Percentiles rank a stretch among this genome's conserved stretches.
These are phyloP conservation scores for Circinella umbellata DNA, from an alignment of 371 early-diverging fungal genomes.

Conservation along the genomic window DNA sequence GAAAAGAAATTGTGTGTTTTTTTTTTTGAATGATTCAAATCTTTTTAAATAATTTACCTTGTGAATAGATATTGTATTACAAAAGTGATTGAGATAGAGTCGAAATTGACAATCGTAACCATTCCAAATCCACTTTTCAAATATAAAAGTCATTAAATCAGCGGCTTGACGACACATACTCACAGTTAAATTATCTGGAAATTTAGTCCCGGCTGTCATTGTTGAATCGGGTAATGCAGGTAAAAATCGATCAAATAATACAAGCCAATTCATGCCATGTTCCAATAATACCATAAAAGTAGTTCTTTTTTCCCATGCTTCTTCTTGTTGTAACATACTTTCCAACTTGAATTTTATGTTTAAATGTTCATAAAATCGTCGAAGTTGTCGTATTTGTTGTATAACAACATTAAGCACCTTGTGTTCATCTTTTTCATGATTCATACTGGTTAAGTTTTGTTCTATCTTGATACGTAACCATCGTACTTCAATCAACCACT, in stretches of 20 bases:
- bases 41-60: conserved; percentile 11
- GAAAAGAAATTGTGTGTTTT: too few relatives aligned
- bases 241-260: conserved; percentile 22
- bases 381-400: conserved; percentile 25
- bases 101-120: conserved; percentile 26
- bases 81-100: conserved; percentile 20
- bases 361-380: conserved; percentile 25
- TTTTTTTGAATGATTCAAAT: background rate
- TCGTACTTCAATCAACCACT: conserved; percentile 22
- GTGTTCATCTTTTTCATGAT: conserved; percentile 18
- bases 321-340: background rate
- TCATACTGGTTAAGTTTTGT: conserved; percentile 10
- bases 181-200: conserved; percentile 25
- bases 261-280: conserved; percentile 28
- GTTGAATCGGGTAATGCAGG: conserved; percentile 12
- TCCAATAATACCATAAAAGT: conserved; percentile 21
- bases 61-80: conserved; percentile 21
- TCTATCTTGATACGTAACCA: conserved; percentile 25
- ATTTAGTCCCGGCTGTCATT: conserved; percentile 2
- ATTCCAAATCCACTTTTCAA: conserved; percentile 26
- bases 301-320: conserved; percentile 17
- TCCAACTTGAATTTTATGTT: conserved; percentile 19
- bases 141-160: conserved; percentile 20
- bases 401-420: conserved; percentile 19
- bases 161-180: conserved; percentile 30